phyloP scores from a whole-genome alignment of 2,329 filamentous ascomycete genomes.

The Verticillium zaregamsianum region DNA sequence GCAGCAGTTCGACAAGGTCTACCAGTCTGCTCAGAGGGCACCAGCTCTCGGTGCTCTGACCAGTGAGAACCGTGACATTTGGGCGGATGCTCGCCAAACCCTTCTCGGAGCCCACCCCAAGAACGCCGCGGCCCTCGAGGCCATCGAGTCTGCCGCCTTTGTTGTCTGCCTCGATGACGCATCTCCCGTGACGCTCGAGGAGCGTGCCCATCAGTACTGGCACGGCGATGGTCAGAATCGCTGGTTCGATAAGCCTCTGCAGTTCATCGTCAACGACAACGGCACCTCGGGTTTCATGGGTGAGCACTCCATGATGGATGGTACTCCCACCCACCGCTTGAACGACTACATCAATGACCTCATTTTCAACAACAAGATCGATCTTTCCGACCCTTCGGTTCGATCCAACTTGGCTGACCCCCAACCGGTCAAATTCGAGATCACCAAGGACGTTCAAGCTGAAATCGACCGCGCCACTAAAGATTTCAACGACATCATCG shows the following conservation, averaged over 20 bases:
- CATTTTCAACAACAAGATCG: conserved; percentile 92
- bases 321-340: conserved; percentile 91
- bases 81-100: conserved; percentile 76
- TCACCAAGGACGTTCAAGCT: conserved; percentile 67
- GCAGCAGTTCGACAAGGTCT: conserved; percentile 80
- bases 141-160: conserved; percentile 86
- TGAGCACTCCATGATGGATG: conserved; percentile 99
- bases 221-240: conserved; percentile 93
- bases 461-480: conserved; percentile 75
- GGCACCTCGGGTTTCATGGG: conserved; percentile 96
- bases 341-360: conserved; percentile 92
- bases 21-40: conserved; percentile 67
- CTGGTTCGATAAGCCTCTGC: conserved; percentile 96
- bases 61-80: conserved; percentile 88
- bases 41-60: conserved; percentile 82
- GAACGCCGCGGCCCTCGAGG: conserved; percentile 74
- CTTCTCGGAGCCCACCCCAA: conserved; percentile 72
- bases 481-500: conserved; percentile 79
- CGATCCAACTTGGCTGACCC: conserved; percentile 85
- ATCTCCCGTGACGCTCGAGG: conserved; percentile 85
- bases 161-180: conserved; percentile 92
- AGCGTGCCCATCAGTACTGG: conserved; percentile 96
- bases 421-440: conserved; percentile 68
- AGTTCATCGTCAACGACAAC: conserved; percentile 98
- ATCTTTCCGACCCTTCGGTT: conserved; percentile 73